phyloP scores from a whole-genome alignment of 2,329 filamentous ascomycete species.

The Colletotrichum sp. region DNA sequence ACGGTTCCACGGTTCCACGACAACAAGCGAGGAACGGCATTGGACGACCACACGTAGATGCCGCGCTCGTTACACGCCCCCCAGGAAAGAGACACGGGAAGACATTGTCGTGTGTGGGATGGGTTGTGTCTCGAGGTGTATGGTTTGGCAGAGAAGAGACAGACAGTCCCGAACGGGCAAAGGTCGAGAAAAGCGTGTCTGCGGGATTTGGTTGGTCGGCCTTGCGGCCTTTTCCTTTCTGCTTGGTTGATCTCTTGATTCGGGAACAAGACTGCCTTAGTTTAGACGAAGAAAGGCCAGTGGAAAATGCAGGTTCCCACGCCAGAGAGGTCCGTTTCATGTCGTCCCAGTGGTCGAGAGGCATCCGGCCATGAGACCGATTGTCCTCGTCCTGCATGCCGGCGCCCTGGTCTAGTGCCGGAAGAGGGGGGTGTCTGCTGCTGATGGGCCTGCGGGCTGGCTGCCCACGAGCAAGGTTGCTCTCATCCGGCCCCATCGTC shows the following conservation, averaged over 20 bases:
- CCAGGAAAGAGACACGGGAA: not conserved
- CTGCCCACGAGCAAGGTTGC: not conserved
- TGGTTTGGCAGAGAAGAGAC: not conserved
- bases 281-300: not conserved
- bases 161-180: not conserved
- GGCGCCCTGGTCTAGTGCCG: not conserved
- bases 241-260: not conserved
- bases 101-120: not conserved
- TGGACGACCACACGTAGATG: not conserved
- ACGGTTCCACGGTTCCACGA: not conserved
- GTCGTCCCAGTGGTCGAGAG: conserved; percentile 3
- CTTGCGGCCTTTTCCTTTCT: not conserved
- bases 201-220: not conserved
- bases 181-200: not conserved
- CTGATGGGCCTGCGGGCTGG: not conserved
- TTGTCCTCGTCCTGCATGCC: not conserved
- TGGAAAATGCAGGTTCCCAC: not conserved
- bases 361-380: conserved; percentile 10
- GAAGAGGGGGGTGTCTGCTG: not conserved
- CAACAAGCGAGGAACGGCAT: not conserved
- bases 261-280: not conserved
- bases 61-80: not conserved
- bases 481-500: conserved; percentile 5
- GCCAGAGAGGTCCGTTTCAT: conserved; percentile 9
- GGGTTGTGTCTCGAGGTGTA: not conserved